A percentile compares a stretch with the other conserved stretches of the same genome.
Evolutionary conservation across 805 yeast species (phyloP).

Genomic region (Monosporozyma yasuniensis): DNA sequence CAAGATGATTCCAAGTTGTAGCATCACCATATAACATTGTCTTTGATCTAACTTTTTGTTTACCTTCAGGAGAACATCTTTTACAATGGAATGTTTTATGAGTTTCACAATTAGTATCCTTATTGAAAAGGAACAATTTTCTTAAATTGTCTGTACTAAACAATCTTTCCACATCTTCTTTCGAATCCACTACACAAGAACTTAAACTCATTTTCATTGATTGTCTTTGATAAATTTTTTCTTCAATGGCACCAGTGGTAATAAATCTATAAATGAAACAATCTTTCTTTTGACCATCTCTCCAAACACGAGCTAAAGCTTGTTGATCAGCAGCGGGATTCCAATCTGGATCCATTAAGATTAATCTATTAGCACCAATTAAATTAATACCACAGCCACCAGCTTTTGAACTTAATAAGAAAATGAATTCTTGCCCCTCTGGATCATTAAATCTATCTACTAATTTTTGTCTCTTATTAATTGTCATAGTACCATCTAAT

Average conservation of each 20-base stretch:
- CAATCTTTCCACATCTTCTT: constrained; percentile 86
- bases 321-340: constrained; percentile 98
- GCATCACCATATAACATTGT: constrained; percentile 97
- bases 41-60: constrained; percentile 55
- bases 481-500: constrained; percentile 86
- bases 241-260: constrained; percentile 92
- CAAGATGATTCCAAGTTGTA: constrained; percentile 92
- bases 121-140: constrained; percentile 63
- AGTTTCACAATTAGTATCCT: constrained; percentile 71
- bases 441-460: constrained; percentile 92
- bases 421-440: constrained; percentile 74
- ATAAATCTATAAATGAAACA: constrained; percentile 92
- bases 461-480: constrained; percentile 83
- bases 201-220: constrained; percentile 87
- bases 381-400: constrained; percentile 98
- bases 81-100: constrained; percentile 87
- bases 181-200: constrained; percentile 94
- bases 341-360: constrained; percentile 91
- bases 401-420: constrained; percentile 86
- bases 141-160: constrained; percentile 76
- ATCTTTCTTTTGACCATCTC: constrained; percentile 97
- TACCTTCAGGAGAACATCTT: constrained; percentile 52
- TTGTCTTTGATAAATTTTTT: constrained; percentile 91
- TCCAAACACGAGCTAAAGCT: constrained; percentile 95
- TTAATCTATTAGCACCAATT: constrained; percentile 89